Base-by-base conservation (phyloP, 2,329 filamentous ascomycete genomes). In the Aspergillus carbonarius region DNA sequence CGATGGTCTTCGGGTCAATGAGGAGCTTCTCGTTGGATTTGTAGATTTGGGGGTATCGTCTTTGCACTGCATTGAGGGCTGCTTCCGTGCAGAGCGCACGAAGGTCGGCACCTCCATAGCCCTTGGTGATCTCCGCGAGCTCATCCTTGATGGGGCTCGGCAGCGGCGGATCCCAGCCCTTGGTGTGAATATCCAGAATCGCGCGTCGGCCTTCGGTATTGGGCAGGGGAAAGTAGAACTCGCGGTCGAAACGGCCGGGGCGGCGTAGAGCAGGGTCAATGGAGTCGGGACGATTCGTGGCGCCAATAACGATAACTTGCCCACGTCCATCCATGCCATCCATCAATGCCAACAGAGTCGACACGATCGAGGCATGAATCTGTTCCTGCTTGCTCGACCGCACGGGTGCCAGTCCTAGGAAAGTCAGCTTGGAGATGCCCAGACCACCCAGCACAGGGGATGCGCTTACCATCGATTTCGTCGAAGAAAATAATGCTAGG, bases 401-500 rank as follows among this genome's bases (percentile, higher is more conserved):
- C 34, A 98, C 95, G 53, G 95, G 96, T 2, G 95, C 95, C 63
- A 99, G 82, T 56, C 79, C 78, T 81, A 60, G 15, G n/a, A 17
- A 51, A 47, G 34, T 23, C 8, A 53, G 32, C 7, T 25, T 42
- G 5, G 25, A 25, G 30, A 40, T 32, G 34, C 3, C 30, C 30
- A 10, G 30, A 4, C 13, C 18, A 23, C 17, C 7, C n/a, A 51
- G 3, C 12, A 30, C 25, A n/a, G 20, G 15, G 32, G 35, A 25
- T 17, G 54, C 27, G 57, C 74, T 70, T 68, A 80, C 95, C 95
- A 77, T 99, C 95, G 66, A 99, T 99, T 75, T 99, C 95, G 73
- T 99, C 95, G 68, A 99, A 98, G 80, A 99, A 99, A 74, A 99
- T 99, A 76, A 99, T 99, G 74, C 93, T 98, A 0, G 95, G 95